Base-by-base conservation (phyloP, 805 yeast species). In the Scheffersomyces coipomensis region DNA sequence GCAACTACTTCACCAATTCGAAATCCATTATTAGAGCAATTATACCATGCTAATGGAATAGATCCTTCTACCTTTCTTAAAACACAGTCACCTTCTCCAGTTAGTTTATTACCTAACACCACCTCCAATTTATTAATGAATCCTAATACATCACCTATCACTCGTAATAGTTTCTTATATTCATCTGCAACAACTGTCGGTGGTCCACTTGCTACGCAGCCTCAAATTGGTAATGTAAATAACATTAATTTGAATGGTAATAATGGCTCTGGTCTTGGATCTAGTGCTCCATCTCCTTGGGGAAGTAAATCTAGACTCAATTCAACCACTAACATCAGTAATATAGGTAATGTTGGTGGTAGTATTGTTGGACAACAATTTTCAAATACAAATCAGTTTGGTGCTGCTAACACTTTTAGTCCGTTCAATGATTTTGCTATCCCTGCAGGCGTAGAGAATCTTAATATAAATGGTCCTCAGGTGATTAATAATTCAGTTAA, bases 31-130 rank as follows among this genome's bases (percentile, higher is more conserved):
- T 48, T 64, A 40, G 66, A 59, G 33, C 71, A 58, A 47, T 57
- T 60, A 27, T 65, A 60, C 45, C 67, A 53, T 16, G 64, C 65
- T 11, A 62, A 55, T 30, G 66, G 66, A 11, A 17, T 38, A 5
- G 19, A 17, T 35, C 19, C 39, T 6, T 21, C 34, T 3, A 22
- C 18, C 17, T n/a, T n/a, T n/a, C n/a, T n/a, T n/a, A n/a, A n/a
- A n/a, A n/a, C n/a, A n/a, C n/a, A n/a, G n/a, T 23, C 29, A 4
- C 30, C 34, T 24, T 38, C 29, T 23, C 19, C 32, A 3, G 39
- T 27, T 18, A 23, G n/a, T 19, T 17, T 27, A 27, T 27, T 27
- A 27, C 21, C 26, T 24, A 21, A 18, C 5, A 6, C 33, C 12
- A 16, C 35, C 12, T 16, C 35, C 7, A 8, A 24, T 10, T 8